Base-by-base conservation (phyloP, 148 eudicot species). In the Nepenthes gracilis region DNA sequence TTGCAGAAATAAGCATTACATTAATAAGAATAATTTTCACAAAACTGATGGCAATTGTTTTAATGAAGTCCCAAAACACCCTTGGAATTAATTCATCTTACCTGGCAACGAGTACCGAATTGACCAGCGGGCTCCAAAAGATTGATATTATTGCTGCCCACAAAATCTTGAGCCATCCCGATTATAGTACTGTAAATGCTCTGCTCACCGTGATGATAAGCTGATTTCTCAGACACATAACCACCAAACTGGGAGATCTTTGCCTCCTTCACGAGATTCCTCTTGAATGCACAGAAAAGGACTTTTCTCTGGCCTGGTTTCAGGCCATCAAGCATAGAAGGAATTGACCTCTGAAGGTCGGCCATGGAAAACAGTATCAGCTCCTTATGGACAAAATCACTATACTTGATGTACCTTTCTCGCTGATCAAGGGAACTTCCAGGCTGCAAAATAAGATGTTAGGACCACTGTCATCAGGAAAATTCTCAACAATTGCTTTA, bases 291-390 rank as follows among this genome's bases (percentile, higher is more conserved):
- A 70, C 87, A 80, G 68, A 84, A 93, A 12, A 93, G 81, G 38
- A 93, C 90, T 74, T 93, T 93, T 64, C 99, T 86, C 76, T 93
- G 99, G 12, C 96, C 95, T n/a, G 99, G 99, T 84, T 93, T 93
- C 60, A 93, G 70, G 35, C 99, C 99, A 75, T 93, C 99, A 64
- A 84, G 83, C 87, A 93, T 75, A 4, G 89, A 84, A 38, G 99
- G 99, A 61, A 89, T 93, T 7, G 99, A 93, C 67, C 96, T 78
- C 49, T 82, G 89, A 78, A 93, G 91, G 67, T 93, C 99, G 2
- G 99, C 96, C 74, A 84, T 72, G 0, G 99, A 93, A 62, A 88
- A 93, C 72, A 82, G 70, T 70, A 88, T 89, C 62, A 93, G 78
- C 70, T 93, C 99, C 78, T 93, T 93, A 69, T 93, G 86, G 65